Base-by-base conservation (phyloP, 2,329 filamentous ascomycete genomes). In the Davidsoniella virescens region DNA sequence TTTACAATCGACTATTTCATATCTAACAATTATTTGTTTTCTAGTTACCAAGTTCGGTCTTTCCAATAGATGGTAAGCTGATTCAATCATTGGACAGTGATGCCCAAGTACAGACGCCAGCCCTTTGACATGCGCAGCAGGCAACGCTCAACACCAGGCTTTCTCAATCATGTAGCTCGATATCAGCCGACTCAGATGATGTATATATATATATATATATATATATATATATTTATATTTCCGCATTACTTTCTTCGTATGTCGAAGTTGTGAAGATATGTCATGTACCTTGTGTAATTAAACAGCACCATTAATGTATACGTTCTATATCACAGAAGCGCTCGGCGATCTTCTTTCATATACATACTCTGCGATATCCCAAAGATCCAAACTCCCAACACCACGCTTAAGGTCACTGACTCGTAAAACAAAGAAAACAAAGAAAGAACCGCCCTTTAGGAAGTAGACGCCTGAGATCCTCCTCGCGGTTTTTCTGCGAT, bases 11-110 rank as follows among this genome's bases (percentile, higher is more conserved):
- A 23, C 20, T 40, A 9, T 17, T 16, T 29, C 50, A 29, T 52
- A 62, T 58, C 66, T 66, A 58, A 65, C 56, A 49, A 49, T 29
- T 6, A 18, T 9, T 29, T 51, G 29, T 53, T 41, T 55, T 47
- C 50, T 59, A 78, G 75, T 56, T 82, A 82, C 61, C 78, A 77
- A 47, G 81, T 77, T 69, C 71, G 79, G 60, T 72, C 68, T 33
- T 82, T 82, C 63, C 64, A 70, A 64, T 81, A 59, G 56, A 62
- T 48, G 40, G 48, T 16, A 38, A 17, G 37, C 52, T 48, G 55
- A 55, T 51, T 51, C 55, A 54, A 47, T 45, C 54, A 52, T 52
- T 53, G 54, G 56, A 29, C 47, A 61, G 60, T 17, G 37, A 43
- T 42, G 40, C 18, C 17, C 16, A 25, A 43, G 40, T 23, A 20